A percentile compares a stretch with the other conserved stretches of the same genome.
These are phyloP conservation scores for Cornus suecica DNA, from an alignment of 148 eudicot species.

Conservation along the genomic window DNA sequence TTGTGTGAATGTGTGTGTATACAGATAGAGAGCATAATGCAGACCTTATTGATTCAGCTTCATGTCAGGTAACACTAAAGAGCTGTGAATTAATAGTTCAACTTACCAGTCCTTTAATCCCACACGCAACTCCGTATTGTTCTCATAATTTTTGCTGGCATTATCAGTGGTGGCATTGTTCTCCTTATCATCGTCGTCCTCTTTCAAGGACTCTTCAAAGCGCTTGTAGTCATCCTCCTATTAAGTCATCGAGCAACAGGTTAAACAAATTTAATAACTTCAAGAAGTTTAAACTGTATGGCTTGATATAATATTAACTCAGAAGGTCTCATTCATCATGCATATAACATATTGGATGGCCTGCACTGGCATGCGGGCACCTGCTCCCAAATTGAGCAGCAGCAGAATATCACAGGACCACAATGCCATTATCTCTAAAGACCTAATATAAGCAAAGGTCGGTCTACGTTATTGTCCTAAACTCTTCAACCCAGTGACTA, in stretches of 20 bases:
- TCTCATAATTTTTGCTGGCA: slow-evolving; percentile 14
- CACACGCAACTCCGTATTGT: slow-evolving; percentile 41
- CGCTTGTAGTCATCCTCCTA: slow-evolving; percentile 54
- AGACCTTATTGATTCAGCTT: not conserved
- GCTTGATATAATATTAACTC: no score
- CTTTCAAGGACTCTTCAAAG: slow-evolving; percentile 46
- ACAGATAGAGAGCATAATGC: no score
- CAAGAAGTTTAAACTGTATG: not conserved
- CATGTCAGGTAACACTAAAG: not conserved
- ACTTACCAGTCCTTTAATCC: slow-evolving; percentile 76
- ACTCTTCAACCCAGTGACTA: no score
- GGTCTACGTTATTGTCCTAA: no score
- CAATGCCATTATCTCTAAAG: no score
- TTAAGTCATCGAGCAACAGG: not conserved
- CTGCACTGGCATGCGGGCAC: no score
- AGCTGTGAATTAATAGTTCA: not conserved
- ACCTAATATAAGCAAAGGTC: no score
- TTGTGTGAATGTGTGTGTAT: no score
- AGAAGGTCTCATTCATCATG: no score
- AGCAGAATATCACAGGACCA: no score
- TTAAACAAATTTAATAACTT: not conserved
- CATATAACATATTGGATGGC: no score
- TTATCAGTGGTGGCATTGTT: slow-evolving; percentile 7
- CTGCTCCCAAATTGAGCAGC: no score
- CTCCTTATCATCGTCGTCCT: slow-evolving; percentile 20